Evolutionary conservation across 768 basidiomycete species (phyloP), one percentile per base, ranked within the genome.

Genomic region (Suillus spraguei): DNA sequence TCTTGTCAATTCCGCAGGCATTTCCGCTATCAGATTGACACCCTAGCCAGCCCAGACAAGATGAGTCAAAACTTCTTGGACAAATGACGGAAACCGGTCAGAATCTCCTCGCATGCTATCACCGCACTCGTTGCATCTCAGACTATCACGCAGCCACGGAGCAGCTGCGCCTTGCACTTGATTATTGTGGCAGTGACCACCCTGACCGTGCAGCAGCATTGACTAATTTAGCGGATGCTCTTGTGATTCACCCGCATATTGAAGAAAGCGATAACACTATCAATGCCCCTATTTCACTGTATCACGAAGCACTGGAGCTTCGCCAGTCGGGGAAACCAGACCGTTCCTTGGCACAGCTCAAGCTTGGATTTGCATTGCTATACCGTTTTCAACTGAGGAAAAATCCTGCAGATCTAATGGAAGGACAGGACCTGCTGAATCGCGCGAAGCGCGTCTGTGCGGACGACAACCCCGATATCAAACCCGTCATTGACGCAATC

Each of bases 231-330:
- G 69, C 63, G 4, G 53, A 8, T 1, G 62, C 60, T n/a, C 4
- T 46, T 1, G 61, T 55, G 22, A 54, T 60, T 42, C 28, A 16
- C 2, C 64, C 32, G 10, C 64, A 60, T 24, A n/a, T 49, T 7
- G 33, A 49, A 4, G 39, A 28, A 8, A 22, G 17, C 4, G 35
- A 16, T 6, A 3, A 2, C 3, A 13, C 38, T 5, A 42, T 60
- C 24, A 32, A 55, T 2, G 14, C 33, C 1, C 22, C 65, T 35
- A 68, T 65, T 33, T 36, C 39, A 0, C 20, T 39, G 22, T 64
- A 64, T 53, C 62, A 47, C 24, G 49, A 62, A 20, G 70, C 66
- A 41, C 61, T 71, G 53, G 42, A 47, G 16, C 22, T 68, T 2
- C 66, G 62, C 10, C 38, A 7, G 28, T 39, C 56, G 11, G 56